Base-by-base conservation (phyloP, 2,329 filamentous ascomycete species). In the Penicillium sp. region DNA sequence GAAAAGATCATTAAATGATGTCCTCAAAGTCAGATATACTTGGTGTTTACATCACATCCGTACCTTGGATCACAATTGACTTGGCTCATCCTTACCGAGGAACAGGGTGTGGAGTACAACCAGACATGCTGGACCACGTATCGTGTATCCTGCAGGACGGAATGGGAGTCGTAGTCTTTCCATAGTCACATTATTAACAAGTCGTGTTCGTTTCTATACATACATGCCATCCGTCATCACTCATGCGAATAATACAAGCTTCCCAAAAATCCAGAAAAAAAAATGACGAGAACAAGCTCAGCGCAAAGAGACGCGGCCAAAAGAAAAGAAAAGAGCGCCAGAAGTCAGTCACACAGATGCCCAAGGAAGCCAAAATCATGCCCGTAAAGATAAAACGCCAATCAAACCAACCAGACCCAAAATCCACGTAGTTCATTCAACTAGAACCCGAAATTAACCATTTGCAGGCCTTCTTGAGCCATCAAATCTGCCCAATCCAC, bases 401-500 rank as follows among this genome's bases (percentile, higher is more conserved):
- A 57, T 10, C n/a, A 22, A 14, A 11, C 30, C 46, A 46, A 48
- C 25, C 22, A 46, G 19, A 28, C 43, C n/a, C 14, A 13, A n/a
- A 4, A 19, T 42, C 19, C 55, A 45, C 43, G 35, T 38, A 38
- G 42, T 22, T 22, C 37, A 43, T 35, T 42, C 51, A 45, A 30
- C 49, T 62, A 83, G 65, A 84, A 73, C 28, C 82, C 81, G 73
- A 83, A 84, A 68, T 82, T 83, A 3, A 85, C 81, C 57, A 85
- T 75, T 55, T 78, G 75, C 65, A 83, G 65, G 6, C 79, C 79
- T 58, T 76, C 74, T 58, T 79, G 75, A 48, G 74, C 72, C 70
- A 84, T 79, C 19, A 84, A 67, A 28, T 79, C 75, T 26, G 81
- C 68, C 83, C 84, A 85, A 62, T 83, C 80, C 33, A 85, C 78